Base-by-base conservation (phyloP, 2,329 filamentous ascomycete species). In the Clarireedia paspali region DNA sequence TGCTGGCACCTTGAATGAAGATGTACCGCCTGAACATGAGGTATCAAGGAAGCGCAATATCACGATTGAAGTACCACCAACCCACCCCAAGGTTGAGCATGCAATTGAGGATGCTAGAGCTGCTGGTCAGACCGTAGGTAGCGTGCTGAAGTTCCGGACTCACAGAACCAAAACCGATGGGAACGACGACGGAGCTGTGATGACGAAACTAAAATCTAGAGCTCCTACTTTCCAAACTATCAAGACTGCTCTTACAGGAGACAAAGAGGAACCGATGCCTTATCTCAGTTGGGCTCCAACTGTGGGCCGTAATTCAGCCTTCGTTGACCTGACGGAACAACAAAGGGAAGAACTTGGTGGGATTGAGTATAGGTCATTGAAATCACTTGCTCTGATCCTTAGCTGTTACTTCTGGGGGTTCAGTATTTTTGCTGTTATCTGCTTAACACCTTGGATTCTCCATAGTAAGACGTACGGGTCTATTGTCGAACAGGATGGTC, bases 211-310 rank as follows among this genome's bases (percentile, higher is more conserved):
- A 20, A 53, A 23, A 34, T 56, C 53, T n/a, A 63, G 64, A 52
- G 58, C 61, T 47, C 58, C 75, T 44, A 87, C 84, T 0, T 72
- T 84, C 24, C 79, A 75, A 48, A 84, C 74, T 56, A 76, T 91
- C 61, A 77, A 78, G 57, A 78, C 56, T 15, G 67, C 64, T 15
- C 52, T 69, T n/a, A 61, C 66, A 4, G 52, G 58, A 15, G 63
- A 81, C 24, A 79, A 80, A 44, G 73, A 73, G 2, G 77, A 83
- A 34, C 68, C 69, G 1, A 88, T 89, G 74, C 94, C 94, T 0
- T 99, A 99, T 70, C 80, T 99, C 51, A 96, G 90, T 70, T 97
- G 90, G 81, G 86, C 91, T 58, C 90, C 94, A 2, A 99, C 94
- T 0, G 81, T 96, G 53, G 92, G 88, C 24, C 84, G 94, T 60